Conservation (phyloP, 257 asterid genomes). For the Solanum acaule region DNA sequence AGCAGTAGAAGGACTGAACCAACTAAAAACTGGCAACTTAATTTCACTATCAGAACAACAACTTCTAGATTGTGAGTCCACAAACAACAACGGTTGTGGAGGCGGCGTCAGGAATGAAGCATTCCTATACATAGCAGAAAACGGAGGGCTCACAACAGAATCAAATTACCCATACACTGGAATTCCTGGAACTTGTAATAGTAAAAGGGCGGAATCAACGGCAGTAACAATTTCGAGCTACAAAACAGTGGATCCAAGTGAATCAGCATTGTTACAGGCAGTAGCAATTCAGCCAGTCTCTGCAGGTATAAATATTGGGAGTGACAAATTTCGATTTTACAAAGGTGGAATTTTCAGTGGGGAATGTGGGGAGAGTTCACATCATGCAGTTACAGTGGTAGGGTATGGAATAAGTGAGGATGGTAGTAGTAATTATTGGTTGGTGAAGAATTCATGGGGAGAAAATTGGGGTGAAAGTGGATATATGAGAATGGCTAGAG, state of each 20-base stretch:
- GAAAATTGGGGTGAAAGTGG: not conserved
- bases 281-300: conserved; percentile 17
- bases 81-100: not conserved
- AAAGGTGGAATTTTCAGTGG: conserved; percentile 8
- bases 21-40: conserved; percentile 7
- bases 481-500: not conserved
- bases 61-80: not conserved
- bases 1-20: conserved; percentile 14
- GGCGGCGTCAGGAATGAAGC: conserved; percentile 13
- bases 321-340: conserved; percentile 7
- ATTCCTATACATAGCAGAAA: not conserved
- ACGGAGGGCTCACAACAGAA: conserved; percentile 12
- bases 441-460: conserved; percentile 11
- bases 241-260: not conserved
- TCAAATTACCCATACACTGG: conserved; percentile 14
- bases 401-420: conserved; percentile 10
- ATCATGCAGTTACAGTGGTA: conserved; percentile 18
- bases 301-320: not conserved
- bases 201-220: not conserved
- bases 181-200: conserved; percentile 1
- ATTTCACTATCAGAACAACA: conserved; percentile 10
- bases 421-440: not conserved
- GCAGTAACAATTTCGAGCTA: conserved; percentile 5
- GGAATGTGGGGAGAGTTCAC: conserved; percentile 2
- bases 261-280: conserved; percentile 10